phyloP scores from a whole-genome alignment of 148 eudicot genomes.

The Suaeda aralocaspica region DNA sequence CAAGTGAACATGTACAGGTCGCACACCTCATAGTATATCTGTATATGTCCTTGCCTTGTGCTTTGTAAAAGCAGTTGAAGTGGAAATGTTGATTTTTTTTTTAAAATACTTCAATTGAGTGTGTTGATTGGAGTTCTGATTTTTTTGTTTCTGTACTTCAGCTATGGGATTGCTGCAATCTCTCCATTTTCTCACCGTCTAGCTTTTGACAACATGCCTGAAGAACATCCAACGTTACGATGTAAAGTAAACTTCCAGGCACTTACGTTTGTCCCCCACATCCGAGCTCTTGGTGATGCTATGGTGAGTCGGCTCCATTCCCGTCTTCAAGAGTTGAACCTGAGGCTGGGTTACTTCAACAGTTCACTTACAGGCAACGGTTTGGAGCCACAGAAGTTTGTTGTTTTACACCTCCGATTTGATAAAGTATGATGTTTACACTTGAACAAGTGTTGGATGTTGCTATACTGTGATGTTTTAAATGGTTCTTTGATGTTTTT shows the following conservation, averaged over 20 bases:
- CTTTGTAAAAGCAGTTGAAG: too few species aligned
- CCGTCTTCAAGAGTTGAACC: constrained; percentile 39
- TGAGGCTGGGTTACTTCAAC: constrained; percentile 37
- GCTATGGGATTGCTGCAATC: constrained; percentile 93
- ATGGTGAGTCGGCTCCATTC: constrained; percentile 64
- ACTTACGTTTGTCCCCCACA: constrained; percentile 69
- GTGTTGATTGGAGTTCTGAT: not conserved
- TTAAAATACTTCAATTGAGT: too few species aligned
- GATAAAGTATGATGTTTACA: constrained; percentile 59
- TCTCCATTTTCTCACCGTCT: constrained; percentile 96
- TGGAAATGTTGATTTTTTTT: too few species aligned
- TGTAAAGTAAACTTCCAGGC: constrained; percentile 97
- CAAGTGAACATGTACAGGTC: too few species aligned
- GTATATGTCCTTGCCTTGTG: too few species aligned
- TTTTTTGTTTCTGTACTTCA: constrained; percentile 26
- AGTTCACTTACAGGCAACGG: constrained; percentile 39
- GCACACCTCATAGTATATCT: too few species aligned
- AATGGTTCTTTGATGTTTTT: too few species aligned
- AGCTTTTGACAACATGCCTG: constrained; percentile 89
- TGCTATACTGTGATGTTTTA: too few species aligned
- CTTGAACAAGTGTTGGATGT: not conserved
- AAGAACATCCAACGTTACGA: constrained; percentile 74
- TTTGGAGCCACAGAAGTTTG: constrained; percentile 57
- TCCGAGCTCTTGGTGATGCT: constrained; percentile 77
- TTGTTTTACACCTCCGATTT: constrained; percentile 86